phyloP scores from a whole-genome alignment of 2,329 filamentous ascomycete species.

The Pezizomycotina sp. region DNA sequence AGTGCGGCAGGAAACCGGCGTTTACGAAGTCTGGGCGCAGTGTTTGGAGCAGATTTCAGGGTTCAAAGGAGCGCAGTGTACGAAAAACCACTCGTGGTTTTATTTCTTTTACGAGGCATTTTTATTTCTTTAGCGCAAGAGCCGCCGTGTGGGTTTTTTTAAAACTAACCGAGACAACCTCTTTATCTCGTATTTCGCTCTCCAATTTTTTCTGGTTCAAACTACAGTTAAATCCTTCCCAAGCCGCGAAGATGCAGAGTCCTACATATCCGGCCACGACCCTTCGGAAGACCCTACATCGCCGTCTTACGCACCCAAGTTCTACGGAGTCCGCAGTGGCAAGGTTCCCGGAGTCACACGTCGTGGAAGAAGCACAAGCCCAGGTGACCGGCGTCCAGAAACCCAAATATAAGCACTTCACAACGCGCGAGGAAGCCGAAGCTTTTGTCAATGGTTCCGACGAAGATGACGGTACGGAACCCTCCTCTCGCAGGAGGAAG shows the following conservation, averaged over 20 bases:
- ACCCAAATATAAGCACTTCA: constrained; percentile 38
- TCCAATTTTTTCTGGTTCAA: too few relatives aligned
- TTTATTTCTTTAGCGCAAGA: too few relatives aligned
- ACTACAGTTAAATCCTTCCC: constrained; percentile 25
- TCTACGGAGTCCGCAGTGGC: constrained; percentile 46
- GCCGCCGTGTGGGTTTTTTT: too few relatives aligned
- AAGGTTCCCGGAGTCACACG: constrained; percentile 43
- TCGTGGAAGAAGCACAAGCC: constrained; percentile 44
- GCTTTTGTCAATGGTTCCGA: constrained; percentile 46
- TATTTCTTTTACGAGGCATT: too few relatives aligned
- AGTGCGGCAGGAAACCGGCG: constrained; percentile 42
- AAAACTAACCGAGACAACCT: too few relatives aligned
- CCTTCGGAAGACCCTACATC: constrained; percentile 25
- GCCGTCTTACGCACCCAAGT: constrained; percentile 33
- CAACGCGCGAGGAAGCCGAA: constrained; percentile 41
- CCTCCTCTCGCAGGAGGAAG: constrained; percentile 28
- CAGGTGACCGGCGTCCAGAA: constrained; percentile 50
- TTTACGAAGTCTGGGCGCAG: constrained; percentile 48
- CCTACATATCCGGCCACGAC: constrained; percentile 24
- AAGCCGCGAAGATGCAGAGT: constrained; percentile 22
- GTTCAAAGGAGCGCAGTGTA: constrained; percentile 33
- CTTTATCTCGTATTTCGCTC: too few relatives aligned
- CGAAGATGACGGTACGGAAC: constrained; percentile 29
- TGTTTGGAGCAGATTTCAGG: constrained; percentile 46
- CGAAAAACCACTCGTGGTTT: too few relatives aligned